phyloP scores from a whole-genome alignment of 2,329 filamentous ascomycete genomes.

The Aureobasidium sp. region DNA sequence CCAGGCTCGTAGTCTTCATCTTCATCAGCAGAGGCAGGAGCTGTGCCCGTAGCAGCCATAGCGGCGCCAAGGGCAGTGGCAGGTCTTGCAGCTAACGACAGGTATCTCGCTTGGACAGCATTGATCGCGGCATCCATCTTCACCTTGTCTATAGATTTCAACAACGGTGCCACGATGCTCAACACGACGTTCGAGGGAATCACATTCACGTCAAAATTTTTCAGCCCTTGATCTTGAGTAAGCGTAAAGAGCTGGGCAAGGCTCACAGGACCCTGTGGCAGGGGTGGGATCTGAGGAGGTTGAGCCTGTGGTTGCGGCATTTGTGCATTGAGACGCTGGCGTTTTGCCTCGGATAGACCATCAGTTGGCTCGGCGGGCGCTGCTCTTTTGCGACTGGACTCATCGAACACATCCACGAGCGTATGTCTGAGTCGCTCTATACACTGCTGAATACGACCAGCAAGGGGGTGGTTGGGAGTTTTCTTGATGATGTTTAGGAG shows the following conservation, averaged over 20 bases:
- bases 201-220: conserved; percentile 73
- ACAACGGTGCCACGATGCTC: conserved; percentile 72
- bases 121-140: conserved; percentile 67
- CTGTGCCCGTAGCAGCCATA: conserved; percentile 25
- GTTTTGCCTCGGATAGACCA: conserved; percentile 69
- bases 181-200: conserved; percentile 70
- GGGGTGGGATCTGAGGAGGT: conserved; percentile 47
- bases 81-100: conserved; percentile 30
- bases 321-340: conserved; percentile 61
- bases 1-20: conserved; percentile 93
- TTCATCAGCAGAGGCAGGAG: conserved; percentile 67
- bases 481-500: conserved; percentile 76
- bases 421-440: conserved; percentile 75
- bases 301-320: conserved; percentile 34
- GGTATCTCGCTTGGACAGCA: conserved; percentile 37
- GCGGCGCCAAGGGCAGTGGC: conserved; percentile 26
- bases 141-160: conserved; percentile 63
- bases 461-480: conserved; percentile 72
- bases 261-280: conserved; percentile 69
- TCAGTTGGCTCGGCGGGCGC: conserved; percentile 64
- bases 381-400: conserved; percentile 69
- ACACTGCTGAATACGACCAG: conserved; percentile 75
- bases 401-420: conserved; percentile 72
- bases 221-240: conserved; percentile 65
- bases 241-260: conserved; percentile 82